Conservation (phyloP, 1,139 yeast species). For the Geotrichum restrictum region DNA sequence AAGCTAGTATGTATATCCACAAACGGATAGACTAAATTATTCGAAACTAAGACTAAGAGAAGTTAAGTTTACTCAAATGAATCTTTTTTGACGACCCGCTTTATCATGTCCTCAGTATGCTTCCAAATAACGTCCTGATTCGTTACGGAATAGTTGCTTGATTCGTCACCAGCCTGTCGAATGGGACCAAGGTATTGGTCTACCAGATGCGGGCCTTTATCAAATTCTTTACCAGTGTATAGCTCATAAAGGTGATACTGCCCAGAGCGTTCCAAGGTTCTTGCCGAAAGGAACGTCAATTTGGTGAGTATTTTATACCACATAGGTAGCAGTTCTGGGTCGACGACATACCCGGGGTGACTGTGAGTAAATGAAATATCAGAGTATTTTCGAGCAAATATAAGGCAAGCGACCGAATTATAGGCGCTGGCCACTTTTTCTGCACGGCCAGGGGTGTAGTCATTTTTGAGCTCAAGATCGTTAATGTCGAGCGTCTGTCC, state of each 20-base stretch:
- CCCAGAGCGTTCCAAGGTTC: conserved; percentile 25
- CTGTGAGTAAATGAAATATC: conserved; percentile 31
- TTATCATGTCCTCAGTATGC: conserved; percentile 30
- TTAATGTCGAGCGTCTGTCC: conserved; percentile 27
- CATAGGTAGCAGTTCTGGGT: conserved; percentile 28
- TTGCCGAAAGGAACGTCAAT: conserved; percentile 14
- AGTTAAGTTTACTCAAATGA: too few relatives aligned
- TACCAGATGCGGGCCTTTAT: conserved; percentile 28
- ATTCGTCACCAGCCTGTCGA: conserved; percentile 17
- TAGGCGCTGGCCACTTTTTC: conserved; percentile 20
- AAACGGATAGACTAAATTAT: too few relatives aligned
- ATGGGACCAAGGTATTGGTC: conserved; percentile 23
- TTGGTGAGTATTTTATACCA: conserved; percentile 20
- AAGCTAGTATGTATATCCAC: too few relatives aligned
- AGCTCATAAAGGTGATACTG: conserved; percentile 29
- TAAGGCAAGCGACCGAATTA: conserved; percentile 28
- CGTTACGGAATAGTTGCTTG: conserved; percentile 23
- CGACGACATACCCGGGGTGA: conserved; percentile 34
- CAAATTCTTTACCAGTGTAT: conserved; percentile 25
- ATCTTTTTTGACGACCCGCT: conserved; percentile 18
- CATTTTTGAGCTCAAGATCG: conserved; percentile 30
- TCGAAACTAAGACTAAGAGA: too few relatives aligned
- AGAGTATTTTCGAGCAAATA: conserved; percentile 32
- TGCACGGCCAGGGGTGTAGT: conserved; percentile 20
- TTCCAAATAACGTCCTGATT: conserved; percentile 32